Evolutionary conservation across 495 filamentous ascomycete species (phyloP).

Genomic region (Penicillium samsonianum): DNA sequence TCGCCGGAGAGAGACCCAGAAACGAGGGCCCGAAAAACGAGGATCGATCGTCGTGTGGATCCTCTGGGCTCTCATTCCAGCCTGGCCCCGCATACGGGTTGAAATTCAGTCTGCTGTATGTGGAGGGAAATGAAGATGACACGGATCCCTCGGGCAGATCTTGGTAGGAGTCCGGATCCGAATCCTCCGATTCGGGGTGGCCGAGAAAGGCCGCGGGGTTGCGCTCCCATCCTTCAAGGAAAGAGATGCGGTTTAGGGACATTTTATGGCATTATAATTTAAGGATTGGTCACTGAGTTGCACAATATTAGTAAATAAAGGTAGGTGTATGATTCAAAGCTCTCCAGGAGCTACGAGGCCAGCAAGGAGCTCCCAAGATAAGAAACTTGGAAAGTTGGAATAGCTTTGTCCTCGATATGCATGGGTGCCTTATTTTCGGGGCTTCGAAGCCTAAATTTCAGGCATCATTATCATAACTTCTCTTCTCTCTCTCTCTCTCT

Average conservation of each 20-base stretch:
- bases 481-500: too few relatives aligned
- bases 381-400: conserved; percentile 1
- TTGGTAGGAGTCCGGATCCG: conserved; percentile 26
- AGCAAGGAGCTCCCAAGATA: background rate
- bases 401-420: background rate
- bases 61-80: conserved; percentile 39
- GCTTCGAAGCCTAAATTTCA: background rate
- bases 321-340: background rate
- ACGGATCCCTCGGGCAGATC: conserved; percentile 39
- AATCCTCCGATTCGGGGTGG: conserved; percentile 23
- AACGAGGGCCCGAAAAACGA: conserved; percentile 26
- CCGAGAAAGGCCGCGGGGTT: conserved; percentile 37
- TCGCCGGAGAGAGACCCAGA: conserved; percentile 24
- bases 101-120: conserved; percentile 45
- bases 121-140: conserved; percentile 48
- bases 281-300: background rate
- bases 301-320: background rate
- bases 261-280: conserved; percentile 16
- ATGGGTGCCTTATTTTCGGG: background rate
- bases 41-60: conserved; percentile 32
- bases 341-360: background rate
- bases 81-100: conserved; percentile 47
- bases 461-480: background rate
- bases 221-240: conserved; percentile 49
- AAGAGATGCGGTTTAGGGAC: conserved; percentile 40